Conservation (phyloP, 169 alveolate genomes). For the Plasmodium relictum region DNA sequence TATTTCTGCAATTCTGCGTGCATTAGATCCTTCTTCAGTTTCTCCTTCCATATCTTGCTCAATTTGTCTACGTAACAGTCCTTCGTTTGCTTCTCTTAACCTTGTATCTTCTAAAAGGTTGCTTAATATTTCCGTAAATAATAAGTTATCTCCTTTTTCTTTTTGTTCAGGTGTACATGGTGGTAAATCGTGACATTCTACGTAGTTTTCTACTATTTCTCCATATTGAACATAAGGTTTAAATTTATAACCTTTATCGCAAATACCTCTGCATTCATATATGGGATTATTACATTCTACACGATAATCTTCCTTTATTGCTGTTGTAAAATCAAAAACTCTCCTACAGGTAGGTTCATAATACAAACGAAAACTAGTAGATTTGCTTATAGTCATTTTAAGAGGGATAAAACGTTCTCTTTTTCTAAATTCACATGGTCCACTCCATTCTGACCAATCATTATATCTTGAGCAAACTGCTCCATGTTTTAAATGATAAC, state of each 20-base stretch:
- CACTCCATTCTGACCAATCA: conserved; percentile 71
- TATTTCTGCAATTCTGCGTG: conserved; percentile 8
- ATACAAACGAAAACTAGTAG: neutral
- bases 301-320: conserved; percentile 36
- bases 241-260: conserved; percentile 57
- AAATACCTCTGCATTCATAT: conserved; percentile 58
- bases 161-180: conserved; percentile 30
- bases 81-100: neutral
- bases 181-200: conserved; percentile 34
- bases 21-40: conserved; percentile 18
- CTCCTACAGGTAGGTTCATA: conserved; percentile 40
- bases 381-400: conserved; percentile 4
- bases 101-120: conserved; percentile 1
- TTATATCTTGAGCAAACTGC: conserved; percentile 36
- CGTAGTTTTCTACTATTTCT: conserved; percentile 44
- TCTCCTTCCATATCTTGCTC: conserved; percentile 10
- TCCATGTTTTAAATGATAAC: conserved; percentile 57
- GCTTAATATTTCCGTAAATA: neutral
- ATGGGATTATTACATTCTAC: conserved; percentile 15
- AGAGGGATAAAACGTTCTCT: conserved; percentile 40
- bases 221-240: neutral
- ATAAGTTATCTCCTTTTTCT: neutral
- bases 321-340: conserved; percentile 24
- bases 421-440: conserved; percentile 69
- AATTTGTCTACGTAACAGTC: neutral